A percentile compares a stretch with the other conserved stretches of the same genome.
Evolutionary conservation across 768 basidiomycete species (phyloP).

Genomic region (Phylloporus rhodoxanthus): DNA sequence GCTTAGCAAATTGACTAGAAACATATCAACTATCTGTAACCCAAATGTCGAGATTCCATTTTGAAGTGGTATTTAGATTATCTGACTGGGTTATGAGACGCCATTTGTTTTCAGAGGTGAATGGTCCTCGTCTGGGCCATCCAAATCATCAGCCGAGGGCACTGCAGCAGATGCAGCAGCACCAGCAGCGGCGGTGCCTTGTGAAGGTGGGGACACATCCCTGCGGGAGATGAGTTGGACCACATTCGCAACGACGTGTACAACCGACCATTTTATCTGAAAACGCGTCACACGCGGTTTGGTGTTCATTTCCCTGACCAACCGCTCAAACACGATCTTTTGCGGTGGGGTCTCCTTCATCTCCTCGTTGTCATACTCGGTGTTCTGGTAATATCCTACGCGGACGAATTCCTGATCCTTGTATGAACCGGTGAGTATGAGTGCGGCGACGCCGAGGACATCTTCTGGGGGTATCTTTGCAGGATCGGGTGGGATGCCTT

Average conservation of each 20-base stretch:
- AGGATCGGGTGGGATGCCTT: slow-evolving; percentile 79
- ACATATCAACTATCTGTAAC: slow-evolving; percentile 16
- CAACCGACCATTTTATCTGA: slow-evolving; percentile 75
- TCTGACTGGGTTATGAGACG: slow-evolving; percentile 12
- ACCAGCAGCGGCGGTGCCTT: slow-evolving; percentile 43
- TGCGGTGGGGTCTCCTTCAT: slow-evolving; percentile 73
- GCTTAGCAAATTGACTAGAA: neutral
- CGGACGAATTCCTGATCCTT: slow-evolving; percentile 98
- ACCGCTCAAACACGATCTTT: slow-evolving; percentile 64
- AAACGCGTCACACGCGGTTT: slow-evolving; percentile 94
- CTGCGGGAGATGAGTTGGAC: slow-evolving; percentile 28
- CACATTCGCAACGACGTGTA: neutral
- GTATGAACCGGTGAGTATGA: slow-evolving; percentile 95
- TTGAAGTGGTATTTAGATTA: neutral
- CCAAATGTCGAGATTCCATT: slow-evolving; percentile 6
- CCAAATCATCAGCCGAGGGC: slow-evolving; percentile 65
- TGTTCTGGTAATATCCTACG: slow-evolving; percentile 98
- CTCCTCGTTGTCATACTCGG: slow-evolving; percentile 94
- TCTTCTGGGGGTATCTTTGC: slow-evolving; percentile 82
- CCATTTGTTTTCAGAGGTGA: slow-evolving; percentile 21
- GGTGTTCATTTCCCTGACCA: slow-evolving; percentile 82
- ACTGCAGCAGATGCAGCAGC: slow-evolving; percentile 69
- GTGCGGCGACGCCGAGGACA: slow-evolving; percentile 92
- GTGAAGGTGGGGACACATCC: slow-evolving; percentile 57
- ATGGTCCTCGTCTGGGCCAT: slow-evolving; percentile 34